These are phyloP conservation scores for Geranomyces michiganensis DNA, from an alignment of 192 early-diverging fungal species.

Conservation along the genomic window DNA sequence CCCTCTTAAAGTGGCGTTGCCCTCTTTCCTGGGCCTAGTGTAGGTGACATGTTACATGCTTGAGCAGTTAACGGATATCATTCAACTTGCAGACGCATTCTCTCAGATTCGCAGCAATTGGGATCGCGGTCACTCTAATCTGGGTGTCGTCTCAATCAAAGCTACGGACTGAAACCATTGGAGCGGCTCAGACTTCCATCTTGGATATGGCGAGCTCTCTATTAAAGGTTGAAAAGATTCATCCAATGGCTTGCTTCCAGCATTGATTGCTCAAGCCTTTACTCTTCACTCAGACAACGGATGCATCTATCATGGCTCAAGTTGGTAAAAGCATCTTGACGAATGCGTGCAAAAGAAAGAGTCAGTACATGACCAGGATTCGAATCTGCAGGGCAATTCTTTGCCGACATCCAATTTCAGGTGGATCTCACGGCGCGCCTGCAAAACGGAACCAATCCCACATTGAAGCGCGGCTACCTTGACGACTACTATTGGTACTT, in stretches of 20 bases:
- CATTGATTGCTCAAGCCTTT: no score
- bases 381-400: slow-evolving; percentile 2
- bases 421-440: not conserved
- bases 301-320: slow-evolving; percentile 4
- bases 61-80: no score
- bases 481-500: slow-evolving; percentile 2
- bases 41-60: no score
- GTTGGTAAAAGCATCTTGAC: not conserved
- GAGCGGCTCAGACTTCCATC: not conserved
- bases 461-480: not conserved
- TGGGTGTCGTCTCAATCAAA: not conserved
- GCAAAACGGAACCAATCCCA: not conserved
- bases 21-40: not conserved
- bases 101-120: slow-evolving; percentile 2
- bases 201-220: not conserved
- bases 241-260: no score
- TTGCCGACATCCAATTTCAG: not conserved
- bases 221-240: not conserved
- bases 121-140: not conserved
- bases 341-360: not conserved
- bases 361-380: not conserved
- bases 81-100: no score
- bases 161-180: not conserved
- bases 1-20: not conserved
- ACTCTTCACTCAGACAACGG: not conserved